Percentiles rank a stretch among this genome's conserved stretches.
phyloP scores from a whole-genome alignment of 257 asterid species.

The Solanum chmielewskii region DNA sequence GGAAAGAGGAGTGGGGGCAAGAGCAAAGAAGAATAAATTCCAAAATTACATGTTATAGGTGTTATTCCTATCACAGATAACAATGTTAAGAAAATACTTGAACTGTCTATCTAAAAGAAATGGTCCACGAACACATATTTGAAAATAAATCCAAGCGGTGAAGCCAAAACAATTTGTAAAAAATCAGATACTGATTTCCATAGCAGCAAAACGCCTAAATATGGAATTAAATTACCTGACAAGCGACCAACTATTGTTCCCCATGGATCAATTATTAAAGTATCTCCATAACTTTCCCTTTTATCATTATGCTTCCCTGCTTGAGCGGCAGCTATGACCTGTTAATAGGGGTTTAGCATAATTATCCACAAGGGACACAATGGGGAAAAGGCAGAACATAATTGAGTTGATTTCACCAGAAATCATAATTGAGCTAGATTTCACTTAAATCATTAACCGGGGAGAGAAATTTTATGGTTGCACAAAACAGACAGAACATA shows the following conservation, averaged over 20 bases:
- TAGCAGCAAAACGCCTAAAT: not conserved
- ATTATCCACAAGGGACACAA: not conserved
- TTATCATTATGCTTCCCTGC: slow-evolving; percentile 75
- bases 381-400: not conserved
- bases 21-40: not conserved
- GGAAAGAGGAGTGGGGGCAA: not conserved
- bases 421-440: not conserved
- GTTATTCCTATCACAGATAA: not conserved
- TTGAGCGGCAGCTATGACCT: slow-evolving; percentile 89
- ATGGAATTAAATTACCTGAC: slow-evolving; percentile 21
- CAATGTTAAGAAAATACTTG: not conserved
- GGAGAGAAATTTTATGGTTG: not conserved
- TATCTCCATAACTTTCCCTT: slow-evolving; percentile 82
- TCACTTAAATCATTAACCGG: not conserved
- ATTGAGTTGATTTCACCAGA: not conserved
- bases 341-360: not conserved
- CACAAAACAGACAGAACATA: not conserved
- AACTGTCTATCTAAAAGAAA: not conserved
- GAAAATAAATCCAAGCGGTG: not conserved
- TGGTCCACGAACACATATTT: not conserved
- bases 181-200: not conserved
- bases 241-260: slow-evolving; percentile 62
- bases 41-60: not conserved
- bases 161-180: not conserved
- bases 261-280: slow-evolving; percentile 92